Conservation (phyloP, 208 protist genomes). For the Novymonas esmeraldas region DNA sequence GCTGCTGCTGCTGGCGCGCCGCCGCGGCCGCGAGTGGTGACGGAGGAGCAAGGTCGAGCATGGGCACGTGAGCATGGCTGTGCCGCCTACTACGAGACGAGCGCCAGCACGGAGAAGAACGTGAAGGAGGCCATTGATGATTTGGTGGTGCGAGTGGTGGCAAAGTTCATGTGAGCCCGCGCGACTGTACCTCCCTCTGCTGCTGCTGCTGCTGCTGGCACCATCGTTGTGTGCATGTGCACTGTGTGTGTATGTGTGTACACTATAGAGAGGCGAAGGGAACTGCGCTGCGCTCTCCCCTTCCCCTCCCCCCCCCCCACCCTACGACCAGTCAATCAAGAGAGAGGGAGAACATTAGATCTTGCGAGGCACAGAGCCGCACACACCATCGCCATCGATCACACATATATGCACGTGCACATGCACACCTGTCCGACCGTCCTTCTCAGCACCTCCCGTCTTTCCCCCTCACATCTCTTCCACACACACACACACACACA, state of each 20-base stretch:
- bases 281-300: no score
- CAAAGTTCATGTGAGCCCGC: conserved; percentile 49
- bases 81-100: conserved; percentile 77
- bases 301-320: no score
- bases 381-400: no score
- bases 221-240: not conserved
- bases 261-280: not conserved
- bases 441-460: not conserved
- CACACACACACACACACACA: conserved; percentile 6
- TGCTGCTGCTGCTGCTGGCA: no score
- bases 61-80: conserved; percentile 68
- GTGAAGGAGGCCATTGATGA: conserved; percentile 65
- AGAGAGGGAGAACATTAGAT: no score
- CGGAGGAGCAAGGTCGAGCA: conserved; percentile 46
- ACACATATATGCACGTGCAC: no score
- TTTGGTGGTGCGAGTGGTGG: conserved; percentile 63
- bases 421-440: not conserved
- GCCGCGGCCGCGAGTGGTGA: conserved; percentile 46
- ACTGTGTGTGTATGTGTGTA: not conserved
- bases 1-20: conserved; percentile 10
- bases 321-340: no score
- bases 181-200: not conserved
- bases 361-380: no score
- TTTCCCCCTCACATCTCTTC: not conserved
- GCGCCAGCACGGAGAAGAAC: conserved; percentile 55